Percentiles rank a stretch among this genome's conserved stretches.
phyloP scores from a whole-genome alignment of 1,284 basidiomycete species.

The Mixia osmundae region DNA sequence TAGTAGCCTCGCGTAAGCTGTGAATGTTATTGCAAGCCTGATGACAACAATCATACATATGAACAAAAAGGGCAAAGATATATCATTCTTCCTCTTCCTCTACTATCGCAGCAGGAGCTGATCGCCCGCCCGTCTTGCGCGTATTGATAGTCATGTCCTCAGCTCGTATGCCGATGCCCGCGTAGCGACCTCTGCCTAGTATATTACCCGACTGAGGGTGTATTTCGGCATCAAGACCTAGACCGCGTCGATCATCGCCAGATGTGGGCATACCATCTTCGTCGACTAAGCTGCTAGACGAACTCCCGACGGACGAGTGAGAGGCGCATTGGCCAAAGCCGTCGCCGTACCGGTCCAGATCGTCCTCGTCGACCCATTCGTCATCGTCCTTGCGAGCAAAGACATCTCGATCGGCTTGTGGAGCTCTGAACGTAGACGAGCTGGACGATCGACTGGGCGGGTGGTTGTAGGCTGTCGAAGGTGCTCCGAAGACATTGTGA shows the following conservation, averaged over 20 bases:
- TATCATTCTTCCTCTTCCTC: conserved; percentile 4
- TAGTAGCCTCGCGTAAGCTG: too few species aligned
- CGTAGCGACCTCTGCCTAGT: conserved; percentile 8
- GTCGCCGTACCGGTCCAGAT: conserved; percentile 19
- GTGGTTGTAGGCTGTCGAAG: conserved; percentile 4
- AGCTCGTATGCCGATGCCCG: conserved; percentile 2
- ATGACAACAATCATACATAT: too few species aligned
- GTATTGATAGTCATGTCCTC: not conserved
- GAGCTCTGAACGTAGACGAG: conserved; percentile 5
- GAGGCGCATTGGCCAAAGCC: conserved; percentile 23
- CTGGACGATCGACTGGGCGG: not conserved
- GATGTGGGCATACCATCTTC: not conserved
- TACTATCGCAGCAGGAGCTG: not conserved
- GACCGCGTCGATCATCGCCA: too few species aligned
- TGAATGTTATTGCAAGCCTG: too few species aligned
- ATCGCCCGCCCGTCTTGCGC: not conserved
- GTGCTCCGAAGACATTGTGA: conserved; percentile 12
- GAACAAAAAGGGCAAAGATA: too few species aligned
- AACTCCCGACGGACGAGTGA: not conserved
- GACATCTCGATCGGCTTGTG: conserved; percentile 23
- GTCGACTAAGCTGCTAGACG: not conserved
- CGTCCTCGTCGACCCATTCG: conserved; percentile 26
- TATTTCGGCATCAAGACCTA: not conserved
- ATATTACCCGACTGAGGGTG: not conserved
- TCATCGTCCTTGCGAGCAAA: conserved; percentile 21